Evolutionary conservation across 2,329 filamentous ascomycete species (phyloP).

Genomic region (Exophiala bonariae): DNA sequence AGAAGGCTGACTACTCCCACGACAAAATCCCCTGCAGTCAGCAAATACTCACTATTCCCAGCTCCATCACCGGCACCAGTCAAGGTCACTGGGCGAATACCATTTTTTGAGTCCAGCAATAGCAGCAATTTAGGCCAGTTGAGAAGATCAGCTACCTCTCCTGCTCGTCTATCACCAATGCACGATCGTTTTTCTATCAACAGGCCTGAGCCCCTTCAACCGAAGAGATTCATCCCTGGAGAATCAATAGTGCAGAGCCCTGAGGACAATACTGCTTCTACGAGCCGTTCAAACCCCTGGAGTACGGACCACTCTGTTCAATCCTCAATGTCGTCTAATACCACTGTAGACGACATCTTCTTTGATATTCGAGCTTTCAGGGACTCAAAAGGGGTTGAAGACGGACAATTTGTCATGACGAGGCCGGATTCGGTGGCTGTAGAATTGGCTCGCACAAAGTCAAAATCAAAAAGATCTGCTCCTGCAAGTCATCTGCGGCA

Average conservation of each 20-base stretch:
- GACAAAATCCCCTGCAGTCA: slow-evolving; percentile 15
- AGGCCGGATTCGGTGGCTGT: slow-evolving; percentile 25
- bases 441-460: slow-evolving; percentile 24
- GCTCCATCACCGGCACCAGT: slow-evolving; percentile 17
- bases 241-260: slow-evolving; percentile 18
- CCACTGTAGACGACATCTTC: slow-evolving; percentile 27
- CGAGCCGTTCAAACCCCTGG: slow-evolving; percentile 19
- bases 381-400: slow-evolving; percentile 26
- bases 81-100: slow-evolving; percentile 9
- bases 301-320: slow-evolving; percentile 21
- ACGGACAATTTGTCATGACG: slow-evolving; percentile 29
- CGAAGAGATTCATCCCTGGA: slow-evolving; percentile 4
- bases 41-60: slow-evolving; percentile 28
- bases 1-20: slow-evolving; percentile 15
- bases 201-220: slow-evolving; percentile 17
- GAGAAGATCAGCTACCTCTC: slow-evolving; percentile 23
- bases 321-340: slow-evolving; percentile 23
- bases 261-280: slow-evolving; percentile 25
- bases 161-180: slow-evolving; percentile 26
- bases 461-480: slow-evolving; percentile 16
- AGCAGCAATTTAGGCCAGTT: slow-evolving; percentile 4
- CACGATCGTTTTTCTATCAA: slow-evolving; percentile 12
- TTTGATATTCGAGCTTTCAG: slow-evolving; percentile 29
- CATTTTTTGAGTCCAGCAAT: slow-evolving; percentile 1
- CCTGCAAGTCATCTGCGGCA: slow-evolving; percentile 8